These are phyloP conservation scores for Quillaja saponaria DNA, from an alignment of 306 rosid species.

Conservation along the genomic window DNA sequence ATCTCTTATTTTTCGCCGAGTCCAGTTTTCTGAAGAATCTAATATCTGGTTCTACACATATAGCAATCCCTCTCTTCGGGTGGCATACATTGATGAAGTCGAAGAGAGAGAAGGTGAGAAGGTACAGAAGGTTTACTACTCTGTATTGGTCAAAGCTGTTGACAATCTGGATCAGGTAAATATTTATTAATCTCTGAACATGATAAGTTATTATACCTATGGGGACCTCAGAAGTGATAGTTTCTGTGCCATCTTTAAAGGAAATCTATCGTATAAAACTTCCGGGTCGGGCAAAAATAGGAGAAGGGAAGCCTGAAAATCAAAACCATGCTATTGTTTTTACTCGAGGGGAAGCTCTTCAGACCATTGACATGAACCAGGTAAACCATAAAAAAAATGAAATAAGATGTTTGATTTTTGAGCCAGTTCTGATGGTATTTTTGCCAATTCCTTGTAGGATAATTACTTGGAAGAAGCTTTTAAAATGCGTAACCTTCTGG, in stretches of 20 bases:
- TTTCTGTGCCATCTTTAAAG: constrained; percentile 46
- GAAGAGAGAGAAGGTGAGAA: constrained; percentile 87
- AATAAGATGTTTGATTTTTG: constrained; percentile 26
- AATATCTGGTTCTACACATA: constrained; percentile 28
- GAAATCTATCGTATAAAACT: constrained; percentile 91
- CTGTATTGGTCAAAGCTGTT: constrained; percentile 86
- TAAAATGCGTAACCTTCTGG: constrained; percentile 96
- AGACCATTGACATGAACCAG: constrained; percentile 98
- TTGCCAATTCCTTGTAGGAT: constrained; percentile 57
- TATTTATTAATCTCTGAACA: constrained; percentile 26
- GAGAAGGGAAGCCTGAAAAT: constrained; percentile 99
- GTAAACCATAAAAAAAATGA: constrained; percentile 41
- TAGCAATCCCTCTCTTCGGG: constrained; percentile 94
- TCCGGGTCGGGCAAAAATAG: constrained; percentile 86
- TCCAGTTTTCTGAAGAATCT: constrained; percentile 34
- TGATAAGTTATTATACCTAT: constrained; percentile 20
- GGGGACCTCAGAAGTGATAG: constrained; percentile 29
- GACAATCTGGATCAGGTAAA: constrained; percentile 89
- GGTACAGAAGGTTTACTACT: constrained; percentile 89
- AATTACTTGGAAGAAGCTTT: constrained; percentile 98
- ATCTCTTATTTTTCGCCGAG: constrained; percentile 20
- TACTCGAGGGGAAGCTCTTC: constrained; percentile 98
- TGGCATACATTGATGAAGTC: constrained; percentile 96
- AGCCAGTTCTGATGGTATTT: constrained; percentile 34
- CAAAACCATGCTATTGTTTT: constrained; percentile 94